Percentiles rank a stretch among this genome's conserved stretches.
Evolutionary conservation across 148 eudicot species (phyloP).

Genomic region (Camellia sinensis): DNA sequence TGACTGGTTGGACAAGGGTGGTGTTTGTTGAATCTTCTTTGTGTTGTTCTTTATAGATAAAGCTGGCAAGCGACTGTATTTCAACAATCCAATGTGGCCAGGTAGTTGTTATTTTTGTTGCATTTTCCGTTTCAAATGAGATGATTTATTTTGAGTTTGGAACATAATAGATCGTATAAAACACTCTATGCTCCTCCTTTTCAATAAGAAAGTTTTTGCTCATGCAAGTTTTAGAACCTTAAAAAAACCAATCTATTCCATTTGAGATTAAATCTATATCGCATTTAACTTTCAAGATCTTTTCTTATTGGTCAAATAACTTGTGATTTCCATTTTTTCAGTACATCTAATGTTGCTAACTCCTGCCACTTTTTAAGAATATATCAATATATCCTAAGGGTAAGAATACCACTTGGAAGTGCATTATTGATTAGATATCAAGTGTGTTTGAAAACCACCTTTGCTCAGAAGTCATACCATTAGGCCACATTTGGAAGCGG

Average conservation of each 20-base stretch:
- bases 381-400: neutral
- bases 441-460: too few relatives aligned
- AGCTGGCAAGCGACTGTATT: slow-evolving; percentile 51
- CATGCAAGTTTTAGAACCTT: neutral
- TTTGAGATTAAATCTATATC: neutral
- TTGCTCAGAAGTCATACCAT: too few relatives aligned
- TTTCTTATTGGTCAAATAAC: neutral
- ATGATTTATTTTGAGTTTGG: neutral
- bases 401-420: too few relatives aligned
- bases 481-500: too few relatives aligned
- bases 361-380: neutral
- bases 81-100: slow-evolving; percentile 99
- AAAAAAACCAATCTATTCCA: neutral
- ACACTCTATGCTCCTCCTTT: neutral
- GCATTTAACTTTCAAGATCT: neutral
- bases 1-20: neutral
- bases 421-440: too few relatives aligned
- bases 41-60: slow-evolving; percentile 36
- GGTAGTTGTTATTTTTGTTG: slow-evolving; percentile 41
- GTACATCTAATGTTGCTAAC: neutral
- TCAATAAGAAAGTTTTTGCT: neutral
- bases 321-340: neutral
- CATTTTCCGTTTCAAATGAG: neutral
- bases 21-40: slow-evolving; percentile 9
- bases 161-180: neutral